Evolutionary conservation across 2,329 filamentous ascomycete species (phyloP).

Genomic region (Bipolaris sorokiniana): DNA sequence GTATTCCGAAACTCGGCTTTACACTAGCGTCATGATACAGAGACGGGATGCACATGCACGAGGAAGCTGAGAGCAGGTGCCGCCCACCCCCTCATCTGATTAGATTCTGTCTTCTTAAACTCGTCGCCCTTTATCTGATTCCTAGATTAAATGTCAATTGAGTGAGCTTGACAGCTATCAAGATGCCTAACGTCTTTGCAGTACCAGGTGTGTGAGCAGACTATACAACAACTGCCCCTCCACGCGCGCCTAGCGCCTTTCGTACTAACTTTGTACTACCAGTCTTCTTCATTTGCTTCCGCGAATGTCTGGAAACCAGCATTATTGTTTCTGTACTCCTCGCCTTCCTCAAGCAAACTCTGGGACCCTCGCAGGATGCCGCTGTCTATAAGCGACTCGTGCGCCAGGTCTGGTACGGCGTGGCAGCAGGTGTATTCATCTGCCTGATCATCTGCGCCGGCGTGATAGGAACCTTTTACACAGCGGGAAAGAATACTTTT

Average conservation of each 20-base stretch:
- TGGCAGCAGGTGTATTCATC: slow-evolving; percentile 66
- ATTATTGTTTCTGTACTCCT: slow-evolving; percentile 89
- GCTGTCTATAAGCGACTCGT: slow-evolving; percentile 70
- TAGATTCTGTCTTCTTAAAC: slow-evolving; percentile 24
- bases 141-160: not conserved
- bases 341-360: slow-evolving; percentile 81
- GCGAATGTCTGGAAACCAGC: slow-evolving; percentile 80
- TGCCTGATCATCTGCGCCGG: slow-evolving; percentile 68
- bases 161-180: slow-evolving; percentile 15
- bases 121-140: slow-evolving; percentile 14
- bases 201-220: slow-evolving; percentile 61
- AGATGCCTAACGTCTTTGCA: slow-evolving; percentile 73
- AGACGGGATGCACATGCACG: slow-evolving; percentile 4
- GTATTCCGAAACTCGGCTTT: slow-evolving; percentile 20
- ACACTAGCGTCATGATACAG: slow-evolving; percentile 11
- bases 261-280: not conserved
- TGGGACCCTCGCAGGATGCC: slow-evolving; percentile 68
- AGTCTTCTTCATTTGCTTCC: slow-evolving; percentile 90
- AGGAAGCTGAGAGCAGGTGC: not conserved
- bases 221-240: not conserved
- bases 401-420: slow-evolving; percentile 73
- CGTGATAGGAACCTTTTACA: slow-evolving; percentile 74
- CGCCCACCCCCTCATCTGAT: slow-evolving; percentile 27
- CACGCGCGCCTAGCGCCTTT: not conserved
- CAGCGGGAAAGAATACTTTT: slow-evolving; percentile 71